A percentile compares a stretch with the other conserved stretches of the same genome.
Evolutionary conservation across 805 yeast genomes (phyloP).

Genomic region (Cyberlindnera nakhonratchasimensis): DNA sequence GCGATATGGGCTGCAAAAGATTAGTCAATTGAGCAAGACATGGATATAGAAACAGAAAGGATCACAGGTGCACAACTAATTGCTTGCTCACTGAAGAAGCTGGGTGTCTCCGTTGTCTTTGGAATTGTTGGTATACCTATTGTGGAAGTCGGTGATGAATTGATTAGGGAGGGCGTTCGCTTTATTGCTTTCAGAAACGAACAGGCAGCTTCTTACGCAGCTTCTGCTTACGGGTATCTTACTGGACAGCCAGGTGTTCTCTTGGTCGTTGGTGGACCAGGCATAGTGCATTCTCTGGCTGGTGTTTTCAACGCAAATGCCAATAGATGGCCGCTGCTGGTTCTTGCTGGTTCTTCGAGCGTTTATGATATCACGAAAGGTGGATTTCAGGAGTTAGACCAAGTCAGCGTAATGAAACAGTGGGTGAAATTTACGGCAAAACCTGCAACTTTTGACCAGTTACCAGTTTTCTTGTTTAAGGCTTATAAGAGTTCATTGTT

Average conservation of each 20-base stretch:
- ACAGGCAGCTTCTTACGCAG: slow-evolving; percentile 74
- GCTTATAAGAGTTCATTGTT: slow-evolving; percentile 42
- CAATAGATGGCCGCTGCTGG: slow-evolving; percentile 63
- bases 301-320: slow-evolving; percentile 61
- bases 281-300: slow-evolving; percentile 62
- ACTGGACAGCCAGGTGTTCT: slow-evolving; percentile 64
- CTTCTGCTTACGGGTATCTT: slow-evolving; percentile 64
- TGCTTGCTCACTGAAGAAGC: slow-evolving; percentile 42
- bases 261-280: slow-evolving; percentile 75
- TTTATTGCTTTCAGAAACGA: slow-evolving; percentile 66
- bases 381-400: slow-evolving; percentile 72
- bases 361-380: slow-evolving; percentile 49
- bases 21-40: too few species aligned
- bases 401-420: slow-evolving; percentile 44
- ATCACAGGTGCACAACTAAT: slow-evolving; percentile 43
- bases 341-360: slow-evolving; percentile 61
- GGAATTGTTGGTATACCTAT: slow-evolving; percentile 78
- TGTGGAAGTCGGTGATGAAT: slow-evolving; percentile 64
- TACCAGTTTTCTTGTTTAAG: slow-evolving; percentile 41
- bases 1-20: too few species aligned
- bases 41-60: too few species aligned
- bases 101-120: slow-evolving; percentile 56
- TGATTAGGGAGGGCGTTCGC: slow-evolving; percentile 48
- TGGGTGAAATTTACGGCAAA: slow-evolving; percentile 51
- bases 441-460: slow-evolving; percentile 33